Conservation (phyloP, 768 basidiomycete species). For the Macrocybe gigantea region DNA sequence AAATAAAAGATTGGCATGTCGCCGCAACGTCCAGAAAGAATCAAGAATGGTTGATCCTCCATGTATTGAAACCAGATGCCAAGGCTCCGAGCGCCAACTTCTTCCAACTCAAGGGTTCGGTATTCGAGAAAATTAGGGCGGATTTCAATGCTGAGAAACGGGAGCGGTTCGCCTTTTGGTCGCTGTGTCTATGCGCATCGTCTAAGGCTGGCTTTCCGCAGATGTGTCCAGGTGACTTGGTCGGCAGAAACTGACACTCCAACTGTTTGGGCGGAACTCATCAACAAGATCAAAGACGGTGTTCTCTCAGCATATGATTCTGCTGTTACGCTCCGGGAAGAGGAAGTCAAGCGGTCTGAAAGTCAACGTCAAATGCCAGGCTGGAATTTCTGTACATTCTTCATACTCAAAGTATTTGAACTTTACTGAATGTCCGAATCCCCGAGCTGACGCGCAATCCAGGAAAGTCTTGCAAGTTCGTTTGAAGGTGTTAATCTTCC, state of each 20-base stretch:
- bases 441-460: conserved; percentile 13
- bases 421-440: conserved; percentile 2
- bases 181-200: not conserved
- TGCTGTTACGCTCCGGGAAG: conserved; percentile 74
- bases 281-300: conserved; percentile 87
- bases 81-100: conserved; percentile 55
- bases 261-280: conserved; percentile 80
- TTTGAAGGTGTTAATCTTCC: conserved; percentile 86
- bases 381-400: conserved; percentile 99
- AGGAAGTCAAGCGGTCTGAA: conserved; percentile 88
- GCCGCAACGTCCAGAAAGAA: conserved; percentile 61
- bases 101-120: conserved; percentile 80
- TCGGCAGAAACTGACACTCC: conserved; percentile 67
- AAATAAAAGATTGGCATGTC: conserved; percentile 91
- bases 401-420: conserved; percentile 76
- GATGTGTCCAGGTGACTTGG: conserved; percentile 83
- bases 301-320: conserved; percentile 79
- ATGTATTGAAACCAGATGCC: conserved; percentile 72
- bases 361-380: conserved; percentile 88
- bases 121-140: conserved; percentile 84
- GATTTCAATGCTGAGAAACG: conserved; percentile 90
- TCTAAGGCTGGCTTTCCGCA: conserved; percentile 22
- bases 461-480: conserved; percentile 93
- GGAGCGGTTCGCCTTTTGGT: conserved; percentile 54
- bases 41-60: conserved; percentile 91